A percentile compares a stretch with the other conserved stretches of the same genome.
Evolutionary conservation across 495 filamentous ascomycete species (phyloP).

Genomic region (Hypoxylon fuscum): DNA sequence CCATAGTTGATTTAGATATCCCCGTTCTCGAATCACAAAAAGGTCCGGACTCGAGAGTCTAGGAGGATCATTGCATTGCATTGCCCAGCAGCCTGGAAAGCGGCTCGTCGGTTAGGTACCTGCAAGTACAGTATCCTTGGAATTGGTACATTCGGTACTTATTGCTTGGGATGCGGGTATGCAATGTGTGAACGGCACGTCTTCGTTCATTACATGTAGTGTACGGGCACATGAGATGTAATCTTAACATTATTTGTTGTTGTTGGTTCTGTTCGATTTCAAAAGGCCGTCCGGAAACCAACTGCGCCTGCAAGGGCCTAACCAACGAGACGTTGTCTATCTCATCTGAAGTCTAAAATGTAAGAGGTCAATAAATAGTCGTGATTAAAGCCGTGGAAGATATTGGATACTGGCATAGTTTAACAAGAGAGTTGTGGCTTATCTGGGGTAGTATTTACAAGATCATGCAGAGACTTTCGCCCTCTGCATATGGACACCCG

Average conservation of each 20-base stretch:
- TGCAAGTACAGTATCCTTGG: constrained; percentile 37
- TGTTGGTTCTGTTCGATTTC: constrained; percentile 16
- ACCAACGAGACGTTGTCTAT: constrained; percentile 4
- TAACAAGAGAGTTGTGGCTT: background rate
- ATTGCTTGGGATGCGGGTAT: constrained; percentile 37
- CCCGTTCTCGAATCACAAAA: constrained; percentile 22
- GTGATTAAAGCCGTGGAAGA: constrained; percentile 1
- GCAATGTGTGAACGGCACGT: constrained; percentile 37
- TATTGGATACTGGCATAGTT: background rate
- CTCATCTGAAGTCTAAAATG: too few species aligned
- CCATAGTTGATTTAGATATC: constrained; percentile 10
- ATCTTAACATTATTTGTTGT: too few species aligned
- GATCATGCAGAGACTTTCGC: constrained; percentile 7
- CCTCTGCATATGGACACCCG: constrained; percentile 12
- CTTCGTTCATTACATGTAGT: too few species aligned
- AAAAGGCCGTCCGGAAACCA: constrained; percentile 7
- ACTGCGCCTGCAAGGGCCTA: constrained; percentile 8
- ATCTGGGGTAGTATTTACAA: constrained; percentile 3
- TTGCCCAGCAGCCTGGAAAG: constrained; percentile 27
- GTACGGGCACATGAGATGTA: too few species aligned
- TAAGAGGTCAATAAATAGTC: background rate
- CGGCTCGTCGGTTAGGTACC: constrained; percentile 34
- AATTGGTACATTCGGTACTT: constrained; percentile 31
- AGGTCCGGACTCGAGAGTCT: constrained; percentile 10
- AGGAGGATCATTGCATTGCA: constrained; percentile 26